A percentile compares a stretch with the other conserved stretches of the same genome.
phyloP scores from a whole-genome alignment of 306 rosid genomes.

The Citrullus mucosospermus region DNA sequence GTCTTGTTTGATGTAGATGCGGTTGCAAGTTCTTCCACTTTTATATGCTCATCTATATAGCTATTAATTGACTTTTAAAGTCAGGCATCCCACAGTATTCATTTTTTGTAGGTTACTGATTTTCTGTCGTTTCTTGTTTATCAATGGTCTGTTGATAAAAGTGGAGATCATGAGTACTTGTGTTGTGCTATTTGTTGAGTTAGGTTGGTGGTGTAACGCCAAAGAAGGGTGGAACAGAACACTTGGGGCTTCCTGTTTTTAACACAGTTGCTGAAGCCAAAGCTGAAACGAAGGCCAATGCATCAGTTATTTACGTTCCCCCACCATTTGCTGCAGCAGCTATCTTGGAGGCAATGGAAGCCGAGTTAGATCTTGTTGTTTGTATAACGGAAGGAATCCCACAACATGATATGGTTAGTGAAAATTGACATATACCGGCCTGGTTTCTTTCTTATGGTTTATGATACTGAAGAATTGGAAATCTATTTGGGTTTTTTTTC shows the following conservation, averaged over 20 bases:
- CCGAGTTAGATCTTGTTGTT: slow-evolving; percentile 90
- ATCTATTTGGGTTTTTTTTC: neutral
- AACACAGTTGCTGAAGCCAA: slow-evolving; percentile 90
- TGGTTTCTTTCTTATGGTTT: neutral
- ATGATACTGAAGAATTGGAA: neutral
- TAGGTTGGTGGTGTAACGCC: slow-evolving; percentile 98
- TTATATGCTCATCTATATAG: neutral
- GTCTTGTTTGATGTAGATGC: neutral
- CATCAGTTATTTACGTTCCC: slow-evolving; percentile 90
- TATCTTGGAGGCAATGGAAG: slow-evolving; percentile 81
- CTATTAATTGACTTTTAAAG: neutral
- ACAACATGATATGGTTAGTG: slow-evolving; percentile 82
- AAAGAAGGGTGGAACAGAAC: slow-evolving; percentile 95
- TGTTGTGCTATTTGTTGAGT: neutral
- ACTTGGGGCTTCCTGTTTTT: slow-evolving; percentile 96
- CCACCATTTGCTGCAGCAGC: slow-evolving; percentile 98
- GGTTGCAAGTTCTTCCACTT: neutral
- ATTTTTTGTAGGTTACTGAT: neutral
- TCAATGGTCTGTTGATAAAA: neutral
- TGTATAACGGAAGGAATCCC: slow-evolving; percentile 99
- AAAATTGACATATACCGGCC: neutral
- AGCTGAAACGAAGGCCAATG: slow-evolving; percentile 88
- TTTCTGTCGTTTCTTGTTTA: neutral
- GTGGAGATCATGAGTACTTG: neutral
- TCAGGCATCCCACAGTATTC: neutral